phyloP scores from a whole-genome alignment of 1,139 yeast species.

The Pichia sp. region DNA sequence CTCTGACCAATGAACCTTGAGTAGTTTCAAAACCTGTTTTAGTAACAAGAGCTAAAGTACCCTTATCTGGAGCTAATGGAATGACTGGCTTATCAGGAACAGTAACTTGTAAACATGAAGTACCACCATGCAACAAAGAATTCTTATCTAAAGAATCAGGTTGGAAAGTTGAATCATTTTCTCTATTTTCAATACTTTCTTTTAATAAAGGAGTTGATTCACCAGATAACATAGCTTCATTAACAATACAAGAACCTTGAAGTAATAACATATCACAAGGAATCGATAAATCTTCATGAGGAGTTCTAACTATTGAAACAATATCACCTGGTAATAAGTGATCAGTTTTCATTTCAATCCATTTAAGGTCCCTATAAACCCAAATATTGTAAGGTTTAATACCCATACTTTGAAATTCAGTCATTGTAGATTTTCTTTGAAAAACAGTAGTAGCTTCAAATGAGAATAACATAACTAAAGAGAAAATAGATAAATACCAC shows the following conservation, averaged over 20 bases:
- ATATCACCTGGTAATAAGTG: slow-evolving; percentile 88
- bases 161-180: slow-evolving; percentile 58
- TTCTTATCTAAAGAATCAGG: slow-evolving; percentile 84
- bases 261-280: slow-evolving; percentile 91
- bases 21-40: slow-evolving; percentile 97
- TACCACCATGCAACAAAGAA: slow-evolving; percentile 91
- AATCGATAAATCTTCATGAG: slow-evolving; percentile 78
- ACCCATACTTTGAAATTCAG: slow-evolving; percentile 96
- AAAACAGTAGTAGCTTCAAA: slow-evolving; percentile 93
- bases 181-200: slow-evolving; percentile 84
- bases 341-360: slow-evolving; percentile 67
- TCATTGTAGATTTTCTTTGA: slow-evolving; percentile 91
- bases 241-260: slow-evolving; percentile 89
- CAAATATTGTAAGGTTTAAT: slow-evolving; percentile 80
- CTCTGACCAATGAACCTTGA: slow-evolving; percentile 95
- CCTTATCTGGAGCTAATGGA: slow-evolving; percentile 74
- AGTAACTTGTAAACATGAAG: slow-evolving; percentile 89
- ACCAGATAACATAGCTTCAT: slow-evolving; percentile 57
- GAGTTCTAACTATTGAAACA: slow-evolving; percentile 78
- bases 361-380: slow-evolving; percentile 61
- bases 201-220: slow-evolving; percentile 95
- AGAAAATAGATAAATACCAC: slow-evolving; percentile 92
- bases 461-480: slow-evolving; percentile 83
- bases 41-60: slow-evolving; percentile 85
- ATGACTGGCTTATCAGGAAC: slow-evolving; percentile 42